Percentiles rank a stretch among this genome's conserved stretches.
These are phyloP conservation scores for Fusarium torulosum DNA, from an alignment of 2,329 filamentous ascomycete genomes.

Conservation along the genomic window DNA sequence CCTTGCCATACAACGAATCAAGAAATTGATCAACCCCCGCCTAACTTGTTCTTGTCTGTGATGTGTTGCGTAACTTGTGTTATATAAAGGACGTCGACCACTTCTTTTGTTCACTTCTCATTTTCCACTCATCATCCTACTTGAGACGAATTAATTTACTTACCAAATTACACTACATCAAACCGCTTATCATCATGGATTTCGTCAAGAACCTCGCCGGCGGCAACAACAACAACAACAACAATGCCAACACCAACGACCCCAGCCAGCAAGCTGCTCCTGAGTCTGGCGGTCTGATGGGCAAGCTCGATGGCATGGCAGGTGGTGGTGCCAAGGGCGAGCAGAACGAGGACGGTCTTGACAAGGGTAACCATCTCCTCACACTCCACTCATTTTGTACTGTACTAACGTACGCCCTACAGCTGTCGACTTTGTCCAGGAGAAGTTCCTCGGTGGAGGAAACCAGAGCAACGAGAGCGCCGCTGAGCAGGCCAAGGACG, in stretches of 20 bases:
- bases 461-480: constrained; percentile 79
- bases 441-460: constrained; percentile 78
- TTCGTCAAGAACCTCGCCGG: constrained; percentile 66
- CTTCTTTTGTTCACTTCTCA: no score
- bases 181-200: constrained; percentile 61
- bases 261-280: constrained; percentile 47
- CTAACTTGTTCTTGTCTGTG: neutral
- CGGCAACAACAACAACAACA: constrained; percentile 50
- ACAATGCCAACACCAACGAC: constrained; percentile 46
- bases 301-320: constrained; percentile 77
- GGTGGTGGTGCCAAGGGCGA: constrained; percentile 81
- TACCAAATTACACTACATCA: neutral
- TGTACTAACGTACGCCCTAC: neutral
- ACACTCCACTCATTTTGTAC: rapidly evolving
- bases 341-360: constrained; percentile 85
- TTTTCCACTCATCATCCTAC: neutral
- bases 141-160: neutral
- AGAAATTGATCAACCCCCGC: constrained; percentile 22
- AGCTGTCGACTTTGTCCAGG: constrained; percentile 84
- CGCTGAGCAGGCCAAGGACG: constrained; percentile 85
- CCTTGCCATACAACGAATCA: constrained; percentile 21
- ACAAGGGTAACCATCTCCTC: constrained; percentile 73
- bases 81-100: constrained; percentile 26
- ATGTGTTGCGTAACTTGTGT: neutral
- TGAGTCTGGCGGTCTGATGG: constrained; percentile 62